Evolutionary conservation across 192 early-diverging fungal species (phyloP).

Genomic region (Radiomyces spectabilis): DNA sequence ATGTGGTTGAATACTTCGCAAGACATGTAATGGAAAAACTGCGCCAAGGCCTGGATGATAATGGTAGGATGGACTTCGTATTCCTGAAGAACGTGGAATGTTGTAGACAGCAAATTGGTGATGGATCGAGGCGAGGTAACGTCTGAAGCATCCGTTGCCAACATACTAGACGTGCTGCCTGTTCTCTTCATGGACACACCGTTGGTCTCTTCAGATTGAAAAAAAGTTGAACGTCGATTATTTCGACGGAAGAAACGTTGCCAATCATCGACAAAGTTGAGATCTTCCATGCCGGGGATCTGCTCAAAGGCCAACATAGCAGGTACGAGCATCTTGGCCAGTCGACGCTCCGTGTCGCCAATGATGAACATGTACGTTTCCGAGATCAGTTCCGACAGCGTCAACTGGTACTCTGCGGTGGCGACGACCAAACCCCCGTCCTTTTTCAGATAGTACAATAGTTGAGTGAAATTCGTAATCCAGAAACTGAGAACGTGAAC

Average conservation of each 20-base stretch:
- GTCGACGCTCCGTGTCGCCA: conserved; percentile 52
- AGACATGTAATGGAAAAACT: conserved; percentile 73
- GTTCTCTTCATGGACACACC: background rate
- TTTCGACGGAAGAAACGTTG: conserved; percentile 41
- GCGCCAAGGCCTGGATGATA: conserved; percentile 60
- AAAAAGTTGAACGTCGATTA: background rate
- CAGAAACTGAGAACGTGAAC: conserved; percentile 67
- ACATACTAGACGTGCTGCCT: background rate
- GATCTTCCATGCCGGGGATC: conserved; percentile 62
- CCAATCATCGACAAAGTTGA: conserved; percentile 55
- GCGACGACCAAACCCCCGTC: conserved; percentile 66
- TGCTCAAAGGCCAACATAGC: conserved; percentile 66
- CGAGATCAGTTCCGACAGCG: conserved; percentile 70
- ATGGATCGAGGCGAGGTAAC: conserved; percentile 59
- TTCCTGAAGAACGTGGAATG: conserved; percentile 57
- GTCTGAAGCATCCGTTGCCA: too few species aligned
- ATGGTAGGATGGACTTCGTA: conserved; percentile 74
- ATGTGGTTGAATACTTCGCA: conserved; percentile 84
- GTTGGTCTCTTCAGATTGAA: background rate
- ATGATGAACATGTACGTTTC: conserved; percentile 63
- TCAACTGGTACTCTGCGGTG: conserved; percentile 65
- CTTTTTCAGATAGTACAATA: conserved; percentile 83
- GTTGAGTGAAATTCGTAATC: conserved; percentile 77
- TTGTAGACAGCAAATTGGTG: conserved; percentile 63
- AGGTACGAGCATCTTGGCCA: conserved; percentile 54